Percentiles rank a stretch among this genome's conserved stretches.
Evolutionary conservation across 495 filamentous ascomycete species (phyloP).

Genomic region (Penicillium subrubescens): DNA sequence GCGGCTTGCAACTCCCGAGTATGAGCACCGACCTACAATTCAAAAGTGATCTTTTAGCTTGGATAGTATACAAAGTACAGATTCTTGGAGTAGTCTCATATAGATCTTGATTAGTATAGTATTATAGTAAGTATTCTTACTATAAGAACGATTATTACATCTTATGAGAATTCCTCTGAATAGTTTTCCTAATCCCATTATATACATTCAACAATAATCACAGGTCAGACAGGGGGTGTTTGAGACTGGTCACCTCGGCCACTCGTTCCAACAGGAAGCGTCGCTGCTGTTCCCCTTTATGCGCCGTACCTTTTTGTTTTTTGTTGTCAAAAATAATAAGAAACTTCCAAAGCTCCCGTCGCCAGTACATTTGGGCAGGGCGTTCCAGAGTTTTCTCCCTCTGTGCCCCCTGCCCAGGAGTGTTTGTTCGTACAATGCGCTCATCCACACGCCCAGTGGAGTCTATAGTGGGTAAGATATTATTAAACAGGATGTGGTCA

Average conservation of each 20-base stretch:
- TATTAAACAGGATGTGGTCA: slow-evolving; percentile 11
- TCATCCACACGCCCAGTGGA: not conserved
- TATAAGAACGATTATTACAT: not conserved
- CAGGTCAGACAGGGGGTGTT: slow-evolving; percentile 2
- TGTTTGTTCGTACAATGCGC: not conserved
- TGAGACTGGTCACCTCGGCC: slow-evolving; percentile 17
- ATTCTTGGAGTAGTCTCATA: not conserved
- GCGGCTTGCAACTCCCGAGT: not conserved
- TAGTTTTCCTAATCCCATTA: not conserved
- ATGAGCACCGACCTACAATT: not conserved
- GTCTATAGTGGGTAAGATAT: slow-evolving; percentile 1
- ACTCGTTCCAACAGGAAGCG: slow-evolving; percentile 6
- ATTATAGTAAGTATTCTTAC: not conserved
- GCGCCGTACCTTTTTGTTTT: slow-evolving; percentile 1
- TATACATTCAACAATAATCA: not conserved
- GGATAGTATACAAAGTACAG: not conserved
- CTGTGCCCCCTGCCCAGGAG: not conserved
- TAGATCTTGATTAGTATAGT: not conserved
- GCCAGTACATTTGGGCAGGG: not conserved
- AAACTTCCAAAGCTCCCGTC: not conserved
- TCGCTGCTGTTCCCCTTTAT: not conserved
- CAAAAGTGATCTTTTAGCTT: not conserved
- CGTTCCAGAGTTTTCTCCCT: not conserved
- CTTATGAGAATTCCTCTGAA: not conserved
- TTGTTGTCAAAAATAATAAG: not conserved